Evolutionary conservation across 108 stramenopile genomes (phyloP).

Genomic region (Aurantiochytrium sp.): DNA sequence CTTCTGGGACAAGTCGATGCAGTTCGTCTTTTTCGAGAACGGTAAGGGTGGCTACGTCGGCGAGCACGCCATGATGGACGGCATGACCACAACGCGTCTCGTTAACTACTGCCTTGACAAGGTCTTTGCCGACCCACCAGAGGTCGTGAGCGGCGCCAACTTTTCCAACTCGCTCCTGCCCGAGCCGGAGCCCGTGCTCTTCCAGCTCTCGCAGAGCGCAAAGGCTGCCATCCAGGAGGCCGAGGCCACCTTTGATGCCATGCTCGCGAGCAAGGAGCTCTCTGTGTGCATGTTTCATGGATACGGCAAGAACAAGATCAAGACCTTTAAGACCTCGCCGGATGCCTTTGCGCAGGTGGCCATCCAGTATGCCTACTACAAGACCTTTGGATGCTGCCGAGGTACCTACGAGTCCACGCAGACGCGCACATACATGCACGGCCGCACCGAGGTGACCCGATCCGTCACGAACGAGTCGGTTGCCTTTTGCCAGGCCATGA

Average conservation of each 20-base stretch:
- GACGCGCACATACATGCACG: constrained; percentile 19
- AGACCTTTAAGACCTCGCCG: constrained; percentile 4
- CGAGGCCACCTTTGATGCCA: background rate
- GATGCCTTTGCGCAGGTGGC: constrained; percentile 25
- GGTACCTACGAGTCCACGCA: constrained; percentile 23
- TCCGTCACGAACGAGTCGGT: background rate
- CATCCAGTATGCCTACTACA: constrained; percentile 25
- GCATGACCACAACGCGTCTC: background rate
- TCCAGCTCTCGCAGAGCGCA: background rate
- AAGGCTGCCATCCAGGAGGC: background rate
- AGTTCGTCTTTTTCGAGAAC: constrained; percentile 35
- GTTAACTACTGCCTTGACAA: background rate
- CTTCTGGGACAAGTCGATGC: constrained; percentile 38
- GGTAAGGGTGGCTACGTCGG: constrained; percentile 33
- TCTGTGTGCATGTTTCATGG: background rate
- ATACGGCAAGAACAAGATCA: constrained; percentile 26
- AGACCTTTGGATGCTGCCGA: constrained; percentile 15
- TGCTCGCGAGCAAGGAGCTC: background rate
- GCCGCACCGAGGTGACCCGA: constrained; percentile 24
- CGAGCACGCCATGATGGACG: constrained; percentile 42
- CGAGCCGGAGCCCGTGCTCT: background rate
- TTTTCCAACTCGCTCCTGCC: background rate
- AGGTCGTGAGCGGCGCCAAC: background rate
- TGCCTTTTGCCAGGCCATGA: constrained; percentile 21
- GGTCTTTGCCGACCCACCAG: background rate